Evolutionary conservation across 139 green algal species (phyloP).

Genomic region (Closterium sp.): DNA sequence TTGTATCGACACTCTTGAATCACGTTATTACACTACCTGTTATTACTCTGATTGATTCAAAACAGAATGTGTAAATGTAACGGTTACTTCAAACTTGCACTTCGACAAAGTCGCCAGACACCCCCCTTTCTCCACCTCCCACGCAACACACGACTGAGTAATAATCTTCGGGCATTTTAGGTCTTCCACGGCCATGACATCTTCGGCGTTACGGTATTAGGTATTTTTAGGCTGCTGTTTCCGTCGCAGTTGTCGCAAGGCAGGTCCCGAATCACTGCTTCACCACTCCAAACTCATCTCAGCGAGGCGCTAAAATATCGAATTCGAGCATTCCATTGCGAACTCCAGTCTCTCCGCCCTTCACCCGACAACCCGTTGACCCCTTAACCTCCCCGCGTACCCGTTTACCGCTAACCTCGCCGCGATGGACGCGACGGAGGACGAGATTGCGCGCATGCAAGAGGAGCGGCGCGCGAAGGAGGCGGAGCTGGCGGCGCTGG

Average conservation of each 20-base stretch:
- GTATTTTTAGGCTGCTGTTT: background rate
- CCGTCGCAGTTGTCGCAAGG: background rate
- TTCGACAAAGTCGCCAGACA: too few species aligned
- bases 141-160: too few species aligned
- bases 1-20: too few species aligned
- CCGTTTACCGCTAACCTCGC: background rate
- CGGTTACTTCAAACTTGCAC: too few species aligned
- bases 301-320: background rate
- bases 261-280: background rate
- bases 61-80: too few species aligned
- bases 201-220: too few species aligned
- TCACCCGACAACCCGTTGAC: background rate
- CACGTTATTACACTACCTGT: too few species aligned
- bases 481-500: constrained; percentile 39
- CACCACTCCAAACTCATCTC: background rate
- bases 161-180: too few species aligned
- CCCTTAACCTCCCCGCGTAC: too few species aligned
- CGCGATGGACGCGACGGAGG: constrained; percentile 38
- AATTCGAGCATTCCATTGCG: background rate
- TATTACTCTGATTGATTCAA: too few species aligned
- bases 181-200: too few species aligned
- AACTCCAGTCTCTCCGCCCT: background rate
- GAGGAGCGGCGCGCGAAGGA: constrained; percentile 45
- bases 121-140: too few species aligned
- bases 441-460: constrained; percentile 43